Percentiles rank a stretch among this genome's conserved stretches.
Evolutionary conservation across 2,329 filamentous ascomycete genomes (phyloP).

Genomic region (Curvularia lunata): DNA sequence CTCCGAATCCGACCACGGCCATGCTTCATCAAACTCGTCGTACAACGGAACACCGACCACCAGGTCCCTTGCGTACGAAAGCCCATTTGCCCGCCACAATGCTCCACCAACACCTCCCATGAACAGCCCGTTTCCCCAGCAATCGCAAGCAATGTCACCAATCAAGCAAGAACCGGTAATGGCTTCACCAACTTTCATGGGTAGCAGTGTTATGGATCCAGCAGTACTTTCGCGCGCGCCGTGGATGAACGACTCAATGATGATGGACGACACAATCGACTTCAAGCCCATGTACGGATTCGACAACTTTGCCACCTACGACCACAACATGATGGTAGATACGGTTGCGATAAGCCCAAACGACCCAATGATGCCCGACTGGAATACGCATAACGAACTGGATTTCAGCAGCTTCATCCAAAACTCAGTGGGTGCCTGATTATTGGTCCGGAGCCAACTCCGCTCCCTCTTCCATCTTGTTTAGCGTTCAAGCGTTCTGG

Average conservation of each 20-base stretch:
- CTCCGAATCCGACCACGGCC: constrained; percentile 63
- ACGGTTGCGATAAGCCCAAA: constrained; percentile 37
- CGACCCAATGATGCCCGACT: constrained; percentile 45
- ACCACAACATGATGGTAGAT: constrained; percentile 45
- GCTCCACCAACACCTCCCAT: constrained; percentile 49
- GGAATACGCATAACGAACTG: constrained; percentile 44
- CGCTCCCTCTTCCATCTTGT: constrained; percentile 30
- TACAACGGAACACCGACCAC: constrained; percentile 49
- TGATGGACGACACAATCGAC: constrained; percentile 47
- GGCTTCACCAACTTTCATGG: constrained; percentile 40
- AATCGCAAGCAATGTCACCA: constrained; percentile 41
- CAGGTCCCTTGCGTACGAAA: constrained; percentile 39
- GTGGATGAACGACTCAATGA: constrained; percentile 45
- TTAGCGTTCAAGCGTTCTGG: constrained; percentile 47
- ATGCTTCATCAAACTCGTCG: constrained; percentile 48
- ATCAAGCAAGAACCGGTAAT: constrained; percentile 43
- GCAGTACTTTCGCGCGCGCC: constrained; percentile 35
- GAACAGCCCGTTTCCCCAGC: constrained; percentile 47
- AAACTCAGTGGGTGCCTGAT: constrained; percentile 44
- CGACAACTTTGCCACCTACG: constrained; percentile 41
- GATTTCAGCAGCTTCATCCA: constrained; percentile 49
- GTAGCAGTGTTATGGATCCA: constrained; percentile 39
- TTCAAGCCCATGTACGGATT: constrained; percentile 46
- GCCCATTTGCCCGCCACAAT: constrained; percentile 41
- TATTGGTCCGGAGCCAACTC: constrained; percentile 25